Evolutionary conservation across 441 rosid genomes (phyloP).

Genomic region (Syzygium malaccense): DNA sequence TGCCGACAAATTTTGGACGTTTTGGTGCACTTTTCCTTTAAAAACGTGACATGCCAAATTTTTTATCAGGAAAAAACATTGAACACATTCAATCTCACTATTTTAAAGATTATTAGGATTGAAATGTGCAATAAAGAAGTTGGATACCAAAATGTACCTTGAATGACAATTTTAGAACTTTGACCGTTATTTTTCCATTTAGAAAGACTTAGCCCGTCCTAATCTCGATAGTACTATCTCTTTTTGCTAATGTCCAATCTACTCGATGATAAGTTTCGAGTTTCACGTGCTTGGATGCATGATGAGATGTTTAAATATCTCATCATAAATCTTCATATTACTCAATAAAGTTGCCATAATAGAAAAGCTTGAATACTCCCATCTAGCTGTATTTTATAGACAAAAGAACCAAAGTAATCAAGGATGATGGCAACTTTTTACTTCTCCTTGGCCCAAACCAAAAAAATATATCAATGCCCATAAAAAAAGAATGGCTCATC

Average conservation of each 20-base stretch:
- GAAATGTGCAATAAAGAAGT: neutral
- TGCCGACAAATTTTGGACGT: neutral
- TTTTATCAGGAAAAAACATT: neutral
- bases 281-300: neutral
- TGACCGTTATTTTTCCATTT: neutral
- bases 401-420: neutral
- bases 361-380: neutral
- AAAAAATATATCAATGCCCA: neutral
- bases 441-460: neutral
- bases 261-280: neutral
- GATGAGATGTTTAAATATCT: neutral
- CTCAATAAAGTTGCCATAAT: neutral
- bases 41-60: neutral
- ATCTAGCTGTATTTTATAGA: neutral
- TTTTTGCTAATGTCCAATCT: neutral
- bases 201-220: neutral
- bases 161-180: neutral
- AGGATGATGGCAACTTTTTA: neutral
- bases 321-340: neutral
- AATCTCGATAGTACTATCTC: neutral
- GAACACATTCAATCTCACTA: neutral
- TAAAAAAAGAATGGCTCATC: neutral
- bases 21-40: neutral
- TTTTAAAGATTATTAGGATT: neutral
- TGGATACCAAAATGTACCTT: neutral